Percentiles rank a stretch among this genome's conserved stretches.
Conservation (phyloP, 257 asterid genomes). For the Przewalskia tangutica region DNA sequence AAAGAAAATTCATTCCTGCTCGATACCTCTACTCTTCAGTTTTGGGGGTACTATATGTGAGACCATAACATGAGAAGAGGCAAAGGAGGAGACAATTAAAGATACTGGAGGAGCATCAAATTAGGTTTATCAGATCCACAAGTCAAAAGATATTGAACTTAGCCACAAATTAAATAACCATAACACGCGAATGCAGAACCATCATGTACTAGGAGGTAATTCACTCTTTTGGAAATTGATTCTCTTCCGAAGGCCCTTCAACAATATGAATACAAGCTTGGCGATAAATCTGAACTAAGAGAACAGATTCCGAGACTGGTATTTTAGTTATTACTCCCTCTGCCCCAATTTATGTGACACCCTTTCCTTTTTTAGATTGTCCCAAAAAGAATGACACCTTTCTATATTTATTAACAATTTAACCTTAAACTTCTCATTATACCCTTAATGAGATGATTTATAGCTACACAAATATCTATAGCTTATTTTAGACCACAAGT, state of each 20-base stretch:
- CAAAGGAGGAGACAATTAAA: neutral
- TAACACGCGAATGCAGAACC: neutral
- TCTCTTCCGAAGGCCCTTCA: neutral
- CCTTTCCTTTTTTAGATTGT: too few species aligned
- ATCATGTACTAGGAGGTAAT: neutral
- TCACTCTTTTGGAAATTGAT: slow-evolving; percentile 3
- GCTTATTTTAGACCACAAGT: too few species aligned
- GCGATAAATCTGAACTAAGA: neutral
- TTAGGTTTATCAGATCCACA: neutral
- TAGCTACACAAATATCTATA: too few species aligned
- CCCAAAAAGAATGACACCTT: too few species aligned
- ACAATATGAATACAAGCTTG: neutral
- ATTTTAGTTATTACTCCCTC: neutral
- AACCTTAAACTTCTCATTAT: too few species aligned
- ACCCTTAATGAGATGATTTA: too few species aligned
- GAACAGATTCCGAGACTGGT: neutral
- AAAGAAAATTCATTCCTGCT: neutral
- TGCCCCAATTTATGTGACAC: too few species aligned
- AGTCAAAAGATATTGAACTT: neutral
- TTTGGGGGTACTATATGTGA: neutral
- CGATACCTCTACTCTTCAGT: neutral
- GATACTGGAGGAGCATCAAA: neutral
- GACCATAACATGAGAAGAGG: neutral
- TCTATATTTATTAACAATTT: too few species aligned
- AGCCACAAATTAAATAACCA: neutral